Conservation (phyloP, 768 basidiomycete species). For the Suillus weaverae region DNA sequence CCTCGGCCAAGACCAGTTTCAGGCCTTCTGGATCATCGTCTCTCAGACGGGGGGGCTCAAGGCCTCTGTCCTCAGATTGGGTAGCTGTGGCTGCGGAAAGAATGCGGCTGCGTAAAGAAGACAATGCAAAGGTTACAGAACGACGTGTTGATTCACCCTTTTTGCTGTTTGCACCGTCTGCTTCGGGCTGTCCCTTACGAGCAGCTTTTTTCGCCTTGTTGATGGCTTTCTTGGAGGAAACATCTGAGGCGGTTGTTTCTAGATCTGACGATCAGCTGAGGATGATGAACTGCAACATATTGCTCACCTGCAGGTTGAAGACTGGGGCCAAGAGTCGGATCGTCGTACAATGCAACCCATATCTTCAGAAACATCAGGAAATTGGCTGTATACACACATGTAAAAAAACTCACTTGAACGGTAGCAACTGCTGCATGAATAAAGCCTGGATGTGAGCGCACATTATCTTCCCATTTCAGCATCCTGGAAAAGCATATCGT, state of each 20-base stretch:
- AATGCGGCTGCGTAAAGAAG: slow-evolving; percentile 15
- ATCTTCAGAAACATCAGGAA: slow-evolving; percentile 48
- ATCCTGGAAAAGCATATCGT: slow-evolving; percentile 46
- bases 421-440: slow-evolving; percentile 70
- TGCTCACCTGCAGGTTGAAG: slow-evolving; percentile 38
- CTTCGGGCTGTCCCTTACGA: slow-evolving; percentile 54
- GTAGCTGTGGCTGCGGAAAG: slow-evolving; percentile 34
- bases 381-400: slow-evolving; percentile 6
- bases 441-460: slow-evolving; percentile 78
- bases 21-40: slow-evolving; percentile 87
- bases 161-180: slow-evolving; percentile 48
- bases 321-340: slow-evolving; percentile 57
- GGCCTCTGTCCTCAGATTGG: slow-evolving; percentile 63
- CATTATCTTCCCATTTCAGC: slow-evolving; percentile 76
- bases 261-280: not conserved
- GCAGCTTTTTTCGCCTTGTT: slow-evolving; percentile 87
- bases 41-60: slow-evolving; percentile 52
- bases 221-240: slow-evolving; percentile 72
- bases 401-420: slow-evolving; percentile 49
- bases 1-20: slow-evolving; percentile 60
- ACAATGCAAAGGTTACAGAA: slow-evolving; percentile 14
- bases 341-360: slow-evolving; percentile 69
- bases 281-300: not conserved
- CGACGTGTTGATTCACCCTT: slow-evolving; percentile 51
- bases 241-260: not conserved